phyloP scores from a whole-genome alignment of 2,329 filamentous ascomycete species.

The Ascomycota sp. region DNA sequence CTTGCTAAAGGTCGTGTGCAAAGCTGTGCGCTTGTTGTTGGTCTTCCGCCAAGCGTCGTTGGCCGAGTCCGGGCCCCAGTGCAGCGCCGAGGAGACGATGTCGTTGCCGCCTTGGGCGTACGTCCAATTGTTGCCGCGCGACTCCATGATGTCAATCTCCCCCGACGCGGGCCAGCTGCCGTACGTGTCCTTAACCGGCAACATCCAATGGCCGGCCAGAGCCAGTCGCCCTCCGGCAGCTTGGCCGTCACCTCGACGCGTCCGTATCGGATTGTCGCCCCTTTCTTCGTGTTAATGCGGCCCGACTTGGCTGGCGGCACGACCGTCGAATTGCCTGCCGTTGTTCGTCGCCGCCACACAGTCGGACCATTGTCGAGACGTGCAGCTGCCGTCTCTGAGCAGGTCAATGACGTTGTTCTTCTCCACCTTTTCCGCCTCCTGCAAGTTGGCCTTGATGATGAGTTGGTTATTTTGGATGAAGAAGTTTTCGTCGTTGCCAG shows the following conservation, averaged over 20 bases:
- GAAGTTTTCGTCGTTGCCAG: constrained; percentile 50
- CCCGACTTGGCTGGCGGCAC: constrained; percentile 61
- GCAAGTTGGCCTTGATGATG: constrained; percentile 57
- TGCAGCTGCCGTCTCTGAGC: constrained; percentile 43
- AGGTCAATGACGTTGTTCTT: constrained; percentile 50
- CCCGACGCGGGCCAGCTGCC: constrained; percentile 61
- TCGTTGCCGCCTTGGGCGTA: constrained; percentile 64
- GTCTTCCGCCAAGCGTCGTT: constrained; percentile 72
- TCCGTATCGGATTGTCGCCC: constrained; percentile 57
- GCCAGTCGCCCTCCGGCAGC: constrained; percentile 61
- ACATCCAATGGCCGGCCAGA: constrained; percentile 91
- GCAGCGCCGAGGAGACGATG: constrained; percentile 56
- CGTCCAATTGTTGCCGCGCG: constrained; percentile 62
- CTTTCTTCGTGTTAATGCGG: constrained; percentile 54
- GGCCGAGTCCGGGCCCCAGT: constrained; percentile 55
- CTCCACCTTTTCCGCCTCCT: constrained; percentile 45
- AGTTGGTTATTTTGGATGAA: constrained; percentile 50
- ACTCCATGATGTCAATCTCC: constrained; percentile 69
- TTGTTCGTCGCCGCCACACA: constrained; percentile 60
- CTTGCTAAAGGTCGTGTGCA: constrained; percentile 52
- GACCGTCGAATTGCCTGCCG: constrained; percentile 47
- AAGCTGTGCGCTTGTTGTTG: constrained; percentile 53
- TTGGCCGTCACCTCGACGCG: constrained; percentile 63
- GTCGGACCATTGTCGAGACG: constrained; percentile 29
- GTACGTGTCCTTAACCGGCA: constrained; percentile 53